Percentiles rank a stretch among this genome's conserved stretches.
Conservation (phyloP, 306 rosid genomes). For the Trichosanthes truncata region DNA sequence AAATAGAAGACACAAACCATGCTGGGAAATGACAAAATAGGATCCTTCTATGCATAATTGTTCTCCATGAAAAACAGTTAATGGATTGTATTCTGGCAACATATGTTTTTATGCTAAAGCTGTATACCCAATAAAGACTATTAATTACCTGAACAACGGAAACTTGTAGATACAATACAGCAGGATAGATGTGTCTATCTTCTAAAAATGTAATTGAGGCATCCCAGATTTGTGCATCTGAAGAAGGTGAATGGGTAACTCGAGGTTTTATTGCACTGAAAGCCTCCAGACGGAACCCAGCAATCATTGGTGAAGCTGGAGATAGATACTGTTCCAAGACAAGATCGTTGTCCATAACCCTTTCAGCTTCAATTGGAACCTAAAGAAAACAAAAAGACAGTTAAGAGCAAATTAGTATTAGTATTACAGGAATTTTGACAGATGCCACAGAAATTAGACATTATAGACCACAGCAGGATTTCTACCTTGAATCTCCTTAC, state of each 20-base stretch:
- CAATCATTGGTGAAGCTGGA: conserved; percentile 61
- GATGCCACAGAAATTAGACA: conserved; percentile 1
- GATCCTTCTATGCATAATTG: not conserved
- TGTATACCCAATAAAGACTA: conserved; percentile 10
- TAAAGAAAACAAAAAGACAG: conserved; percentile 17
- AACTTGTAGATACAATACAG: conserved; percentile 69
- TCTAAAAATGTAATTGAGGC: conserved; percentile 42
- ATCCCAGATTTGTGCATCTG: conserved; percentile 33
- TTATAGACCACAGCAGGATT: conserved; percentile 9
- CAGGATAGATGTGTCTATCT: conserved; percentile 77
- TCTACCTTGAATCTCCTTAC: conserved; percentile 79
- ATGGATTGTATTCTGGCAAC: conserved; percentile 12
- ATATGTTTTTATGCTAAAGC: conserved; percentile 10
- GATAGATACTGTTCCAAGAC: conserved; percentile 68
- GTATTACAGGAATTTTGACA: conserved; percentile 4
- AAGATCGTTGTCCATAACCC: conserved; percentile 58
- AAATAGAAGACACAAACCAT: not conserved
- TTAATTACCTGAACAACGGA: conserved; percentile 70
- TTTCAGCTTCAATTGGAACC: conserved; percentile 93
- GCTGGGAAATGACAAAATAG: not conserved
- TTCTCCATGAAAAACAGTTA: not conserved
- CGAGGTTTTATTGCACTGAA: conserved; percentile 79
- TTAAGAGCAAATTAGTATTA: not conserved
- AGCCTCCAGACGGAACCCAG: conserved; percentile 93
- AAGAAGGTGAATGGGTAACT: conserved; percentile 75